phyloP scores from a whole-genome alignment of 345 rosid species.

The Eutrema heterophyllum region DNA sequence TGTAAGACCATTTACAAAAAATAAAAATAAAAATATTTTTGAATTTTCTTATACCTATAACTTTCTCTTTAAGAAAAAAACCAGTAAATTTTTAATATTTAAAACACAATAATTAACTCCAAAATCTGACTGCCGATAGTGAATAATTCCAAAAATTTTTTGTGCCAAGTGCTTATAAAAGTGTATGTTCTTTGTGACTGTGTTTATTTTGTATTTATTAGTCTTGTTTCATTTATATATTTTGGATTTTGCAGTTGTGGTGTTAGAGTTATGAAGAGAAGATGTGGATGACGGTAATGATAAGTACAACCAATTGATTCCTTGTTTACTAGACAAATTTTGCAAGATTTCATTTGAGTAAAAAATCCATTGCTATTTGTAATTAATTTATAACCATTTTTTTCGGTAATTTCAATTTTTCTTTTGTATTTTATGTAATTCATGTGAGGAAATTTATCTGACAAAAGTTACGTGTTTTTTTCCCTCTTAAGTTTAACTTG shows the following conservation, averaged over 20 bases:
- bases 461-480: background rate
- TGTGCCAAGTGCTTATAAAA: background rate
- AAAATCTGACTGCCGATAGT: background rate
- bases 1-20: conserved; percentile 40
- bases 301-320: background rate
- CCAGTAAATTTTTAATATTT: background rate
- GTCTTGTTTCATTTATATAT: background rate
- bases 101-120: background rate
- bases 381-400: conserved; percentile 5
- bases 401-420: background rate
- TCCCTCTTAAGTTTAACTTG: background rate
- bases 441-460: background rate
- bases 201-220: background rate
- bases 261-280: conserved; percentile 63
- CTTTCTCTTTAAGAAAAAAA: background rate
- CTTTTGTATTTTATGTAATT: background rate
- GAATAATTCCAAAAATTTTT: background rate
- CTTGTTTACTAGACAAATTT: background rate
- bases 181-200: background rate
- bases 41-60: background rate
- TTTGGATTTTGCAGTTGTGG: conserved; percentile 58
- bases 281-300: background rate
- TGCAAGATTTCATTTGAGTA: background rate
- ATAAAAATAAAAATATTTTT: background rate
- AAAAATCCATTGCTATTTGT: background rate